A percentile compares a stretch with the other conserved stretches of the same genome.
Evolutionary conservation across 139 green algal genomes (phyloP).

Genomic region (Chlamydomonas sphaeroides): DNA sequence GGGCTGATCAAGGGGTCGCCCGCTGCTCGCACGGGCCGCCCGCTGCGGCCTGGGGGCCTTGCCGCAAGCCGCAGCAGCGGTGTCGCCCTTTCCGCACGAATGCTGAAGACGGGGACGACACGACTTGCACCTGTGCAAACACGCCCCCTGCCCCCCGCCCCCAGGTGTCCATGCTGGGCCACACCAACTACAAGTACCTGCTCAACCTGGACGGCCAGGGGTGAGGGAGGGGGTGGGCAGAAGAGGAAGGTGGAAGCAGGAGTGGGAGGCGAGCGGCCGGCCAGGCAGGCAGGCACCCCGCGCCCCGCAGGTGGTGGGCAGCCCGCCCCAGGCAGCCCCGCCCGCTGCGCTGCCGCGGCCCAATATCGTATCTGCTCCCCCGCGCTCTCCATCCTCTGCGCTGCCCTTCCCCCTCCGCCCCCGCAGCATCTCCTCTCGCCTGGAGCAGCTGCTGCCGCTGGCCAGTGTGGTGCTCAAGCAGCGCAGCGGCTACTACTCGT

Average conservation of each 20-base stretch:
- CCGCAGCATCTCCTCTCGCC: slow-evolving; percentile 36
- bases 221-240: background rate
- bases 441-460: slow-evolving; percentile 56
- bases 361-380: background rate
- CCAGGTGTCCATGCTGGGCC: slow-evolving; percentile 19
- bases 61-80: no score
- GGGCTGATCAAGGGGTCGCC: no score
- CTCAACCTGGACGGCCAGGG: slow-evolving; percentile 50
- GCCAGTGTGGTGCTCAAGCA: slow-evolving; percentile 46
- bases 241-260: background rate
- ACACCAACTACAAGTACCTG: slow-evolving; percentile 46
- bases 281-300: background rate
- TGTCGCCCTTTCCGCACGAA: no score
- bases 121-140: no score
- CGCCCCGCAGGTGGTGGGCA: background rate
- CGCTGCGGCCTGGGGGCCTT: no score
- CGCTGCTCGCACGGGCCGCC: no score
- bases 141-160: no score
- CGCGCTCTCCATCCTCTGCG: background rate
- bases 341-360: no score
- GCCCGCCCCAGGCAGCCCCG: no score
- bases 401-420: background rate
- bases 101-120: no score
- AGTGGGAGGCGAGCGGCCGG: background rate
- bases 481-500: slow-evolving; percentile 34